Evolutionary conservation across 2,329 filamentous ascomycete species (phyloP).

Genomic region (Plenodomus lindquistii): DNA sequence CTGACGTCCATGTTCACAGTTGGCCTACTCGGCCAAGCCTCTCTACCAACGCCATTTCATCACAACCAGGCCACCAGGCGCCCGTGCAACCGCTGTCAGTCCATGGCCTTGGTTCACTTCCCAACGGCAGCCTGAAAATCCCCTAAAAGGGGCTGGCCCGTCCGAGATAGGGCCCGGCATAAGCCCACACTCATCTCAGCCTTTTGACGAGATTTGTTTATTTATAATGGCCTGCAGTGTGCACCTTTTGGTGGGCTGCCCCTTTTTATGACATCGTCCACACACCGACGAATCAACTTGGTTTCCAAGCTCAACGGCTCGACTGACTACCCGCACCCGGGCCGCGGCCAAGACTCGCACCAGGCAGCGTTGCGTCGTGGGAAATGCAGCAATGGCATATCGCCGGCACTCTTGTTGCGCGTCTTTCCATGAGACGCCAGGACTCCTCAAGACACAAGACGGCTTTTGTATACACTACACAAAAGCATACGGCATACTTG

Average conservation of each 20-base stretch:
- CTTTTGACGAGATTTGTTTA: neutral
- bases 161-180: constrained; percentile 15
- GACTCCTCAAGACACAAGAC: no score
- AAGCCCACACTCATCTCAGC: constrained; percentile 16
- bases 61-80: constrained; percentile 17
- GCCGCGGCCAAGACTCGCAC: constrained; percentile 3
- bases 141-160: constrained; percentile 14
- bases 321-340: constrained; percentile 21
- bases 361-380: neutral
- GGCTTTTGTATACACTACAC: no score
- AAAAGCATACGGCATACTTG: no score
- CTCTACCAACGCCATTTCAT: constrained; percentile 15
- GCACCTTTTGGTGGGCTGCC: neutral
- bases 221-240: neutral
- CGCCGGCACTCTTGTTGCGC: neutral
- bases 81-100: constrained; percentile 28
- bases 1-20: constrained; percentile 33
- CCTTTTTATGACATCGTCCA: neutral
- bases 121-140: constrained; percentile 29
- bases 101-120: constrained; percentile 17
- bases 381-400: no score
- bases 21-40: constrained; percentile 21
- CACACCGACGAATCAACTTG: constrained; percentile 2
- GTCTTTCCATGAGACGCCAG: no score
- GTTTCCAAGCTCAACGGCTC: constrained; percentile 13